phyloP scores from a whole-genome alignment of 345 rosid genomes.

The Hibiscus syriacus region DNA sequence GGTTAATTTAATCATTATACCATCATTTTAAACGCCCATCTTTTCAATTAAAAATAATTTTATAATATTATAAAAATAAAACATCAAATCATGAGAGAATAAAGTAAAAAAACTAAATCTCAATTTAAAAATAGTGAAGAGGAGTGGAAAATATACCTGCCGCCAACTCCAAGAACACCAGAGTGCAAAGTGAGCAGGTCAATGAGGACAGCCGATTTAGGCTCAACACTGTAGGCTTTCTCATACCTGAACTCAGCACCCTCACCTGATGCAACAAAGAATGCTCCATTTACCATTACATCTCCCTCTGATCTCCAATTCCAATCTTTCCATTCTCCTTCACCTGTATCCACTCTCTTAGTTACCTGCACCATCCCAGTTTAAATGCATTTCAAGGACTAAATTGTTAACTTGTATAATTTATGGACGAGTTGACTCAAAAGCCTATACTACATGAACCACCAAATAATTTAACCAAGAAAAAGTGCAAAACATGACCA shows the following conservation, averaged over 20 bases:
- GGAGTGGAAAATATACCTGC: too few species aligned
- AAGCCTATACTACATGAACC: neutral
- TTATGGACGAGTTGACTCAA: neutral
- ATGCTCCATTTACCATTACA: conserved; percentile 82
- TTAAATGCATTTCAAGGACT: neutral
- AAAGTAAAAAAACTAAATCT: too few species aligned
- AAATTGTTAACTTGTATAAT: neutral
- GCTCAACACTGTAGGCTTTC: conserved; percentile 87
- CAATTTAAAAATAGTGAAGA: too few species aligned
- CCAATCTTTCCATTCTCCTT: conserved; percentile 74
- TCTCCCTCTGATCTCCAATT: conserved; percentile 97
- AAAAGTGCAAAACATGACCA: neutral
- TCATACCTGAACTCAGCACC: conserved; percentile 69
- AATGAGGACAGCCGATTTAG: conserved; percentile 68
- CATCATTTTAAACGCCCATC: too few species aligned
- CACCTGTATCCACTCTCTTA: conserved; percentile 72
- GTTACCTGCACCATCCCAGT: conserved; percentile 55
- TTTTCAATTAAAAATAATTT: too few species aligned
- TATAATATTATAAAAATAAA: too few species aligned
- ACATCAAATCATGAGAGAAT: too few species aligned
- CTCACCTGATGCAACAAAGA: conserved; percentile 73
- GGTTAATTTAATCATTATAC: too few species aligned
- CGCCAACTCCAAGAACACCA: conserved; percentile 72
- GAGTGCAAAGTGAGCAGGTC: conserved; percentile 53
- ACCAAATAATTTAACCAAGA: neutral